Evolutionary conservation across 768 basidiomycete species (phyloP).

Genomic region (Suillus lakei): DNA sequence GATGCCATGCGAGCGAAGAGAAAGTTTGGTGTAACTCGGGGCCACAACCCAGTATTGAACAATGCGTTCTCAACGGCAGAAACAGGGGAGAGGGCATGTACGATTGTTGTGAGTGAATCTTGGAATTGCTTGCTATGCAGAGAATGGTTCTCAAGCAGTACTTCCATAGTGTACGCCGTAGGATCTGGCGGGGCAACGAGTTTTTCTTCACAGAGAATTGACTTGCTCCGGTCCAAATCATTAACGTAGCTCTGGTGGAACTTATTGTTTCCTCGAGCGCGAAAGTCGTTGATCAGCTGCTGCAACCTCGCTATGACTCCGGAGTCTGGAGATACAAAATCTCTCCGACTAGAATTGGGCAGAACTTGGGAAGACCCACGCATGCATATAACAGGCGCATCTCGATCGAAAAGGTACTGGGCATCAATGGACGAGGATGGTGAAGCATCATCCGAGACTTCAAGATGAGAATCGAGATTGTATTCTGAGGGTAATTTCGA

Average conservation of each 20-base stretch:
- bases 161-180: background rate
- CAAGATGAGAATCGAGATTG: slow-evolving; percentile 1
- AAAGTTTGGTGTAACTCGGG: slow-evolving; percentile 34
- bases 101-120: background rate
- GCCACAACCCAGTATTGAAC: slow-evolving; percentile 39
- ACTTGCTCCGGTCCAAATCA: slow-evolving; percentile 16
- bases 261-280: slow-evolving; percentile 4
- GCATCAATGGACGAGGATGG: background rate
- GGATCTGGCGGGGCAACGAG: background rate
- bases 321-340: background rate
- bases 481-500: slow-evolving; percentile 1
- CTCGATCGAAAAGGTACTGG: slow-evolving; percentile 11
- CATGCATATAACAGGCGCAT: background rate
- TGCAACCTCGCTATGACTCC: slow-evolving; percentile 1
- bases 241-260: slow-evolving; percentile 21
- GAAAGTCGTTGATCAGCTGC: slow-evolving; percentile 10
- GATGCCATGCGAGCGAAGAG: slow-evolving; percentile 39
- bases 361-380: background rate
- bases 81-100: slow-evolving; percentile 17
- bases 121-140: slow-evolving; percentile 14
- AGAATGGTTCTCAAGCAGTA: slow-evolving; percentile 16
- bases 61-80: slow-evolving; percentile 24
- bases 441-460: background rate
- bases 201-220: slow-evolving; percentile 13
- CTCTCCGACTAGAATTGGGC: background rate